These are phyloP conservation scores for Leccinum solheimii DNA, from an alignment of 1,284 basidiomycete species.

Conservation along the genomic window DNA sequence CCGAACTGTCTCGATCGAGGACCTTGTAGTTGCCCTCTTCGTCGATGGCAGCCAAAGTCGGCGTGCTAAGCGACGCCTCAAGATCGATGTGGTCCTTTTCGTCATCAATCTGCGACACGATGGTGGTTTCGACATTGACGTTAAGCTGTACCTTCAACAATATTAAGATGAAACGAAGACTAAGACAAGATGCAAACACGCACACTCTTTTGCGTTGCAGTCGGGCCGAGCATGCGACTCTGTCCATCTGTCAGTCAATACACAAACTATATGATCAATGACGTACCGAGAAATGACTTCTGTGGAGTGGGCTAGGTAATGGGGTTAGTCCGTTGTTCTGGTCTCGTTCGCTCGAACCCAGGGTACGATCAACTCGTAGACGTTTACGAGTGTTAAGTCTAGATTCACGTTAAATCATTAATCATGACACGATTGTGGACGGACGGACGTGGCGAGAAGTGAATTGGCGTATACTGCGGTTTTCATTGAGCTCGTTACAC, in stretches of 20 bases:
- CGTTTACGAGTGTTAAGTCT: constrained; percentile 36
- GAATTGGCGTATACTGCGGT: constrained; percentile 34
- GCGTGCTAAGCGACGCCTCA: constrained; percentile 17
- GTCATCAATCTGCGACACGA: constrained; percentile 36
- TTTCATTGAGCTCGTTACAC: background rate
- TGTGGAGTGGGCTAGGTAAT: constrained; percentile 23
- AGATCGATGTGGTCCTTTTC: constrained; percentile 26
- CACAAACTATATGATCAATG: too few relatives aligned
- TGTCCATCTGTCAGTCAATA: constrained; percentile 4
- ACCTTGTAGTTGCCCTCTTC: constrained; percentile 18
- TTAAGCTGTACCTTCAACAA: constrained; percentile 26
- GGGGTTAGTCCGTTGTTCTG: constrained; percentile 13
- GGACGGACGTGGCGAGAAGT: constrained; percentile 33
- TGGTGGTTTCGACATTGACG: constrained; percentile 37
- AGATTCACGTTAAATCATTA: background rate
- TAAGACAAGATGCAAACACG: background rate
- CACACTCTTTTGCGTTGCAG: constrained; percentile 24
- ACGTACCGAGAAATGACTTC: constrained; percentile 29
- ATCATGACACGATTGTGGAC: background rate
- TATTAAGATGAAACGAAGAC: background rate
- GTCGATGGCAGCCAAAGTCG: constrained; percentile 25
- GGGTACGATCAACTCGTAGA: constrained; percentile 27
- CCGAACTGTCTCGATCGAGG: constrained; percentile 27
- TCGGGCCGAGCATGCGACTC: constrained; percentile 28
- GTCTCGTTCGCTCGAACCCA: constrained; percentile 31